A percentile compares a stretch with the other conserved stretches of the same genome.
Conservation (phyloP, 108 stramenopile genomes). For the Fragilariopsis cylindrus region DNA sequence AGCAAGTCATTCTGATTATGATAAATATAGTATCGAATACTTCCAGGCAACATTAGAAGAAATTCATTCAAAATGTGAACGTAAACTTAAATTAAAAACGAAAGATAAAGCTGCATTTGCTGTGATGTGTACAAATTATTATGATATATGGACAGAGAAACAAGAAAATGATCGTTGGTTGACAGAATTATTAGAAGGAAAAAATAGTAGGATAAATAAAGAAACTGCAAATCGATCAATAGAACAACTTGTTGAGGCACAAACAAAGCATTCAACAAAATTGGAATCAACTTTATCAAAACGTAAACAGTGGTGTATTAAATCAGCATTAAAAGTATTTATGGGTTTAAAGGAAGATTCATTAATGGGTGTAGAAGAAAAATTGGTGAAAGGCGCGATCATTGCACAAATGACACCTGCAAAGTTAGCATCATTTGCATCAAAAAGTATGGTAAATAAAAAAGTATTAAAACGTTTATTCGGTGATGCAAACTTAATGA, state of each 20-base stretch:
- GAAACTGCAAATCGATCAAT: background rate
- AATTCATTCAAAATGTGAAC: slow-evolving; percentile 22
- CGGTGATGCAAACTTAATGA: slow-evolving; percentile 31
- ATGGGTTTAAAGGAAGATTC: slow-evolving; percentile 29
- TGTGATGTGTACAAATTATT: slow-evolving; percentile 19
- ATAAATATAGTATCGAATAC: slow-evolving; percentile 32
- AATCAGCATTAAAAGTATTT: slow-evolving; percentile 31
- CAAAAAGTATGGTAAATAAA: slow-evolving; percentile 22
- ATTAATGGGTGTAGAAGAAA: slow-evolving; percentile 24
- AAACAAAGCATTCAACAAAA: slow-evolving; percentile 12
- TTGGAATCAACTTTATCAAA: slow-evolving; percentile 14
- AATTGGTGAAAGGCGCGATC: slow-evolving; percentile 38
- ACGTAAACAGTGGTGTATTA: slow-evolving; percentile 21
- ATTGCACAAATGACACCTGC: slow-evolving; percentile 34
- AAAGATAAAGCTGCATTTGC: slow-evolving; percentile 26
- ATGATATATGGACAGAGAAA: slow-evolving; percentile 30
- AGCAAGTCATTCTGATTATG: slow-evolving; percentile 2
- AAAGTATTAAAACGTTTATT: slow-evolving; percentile 36
- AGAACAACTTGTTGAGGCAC: slow-evolving; percentile 29
- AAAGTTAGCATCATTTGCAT: slow-evolving; percentile 30
- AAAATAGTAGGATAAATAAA: background rate
- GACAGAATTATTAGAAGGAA: slow-evolving; percentile 22
- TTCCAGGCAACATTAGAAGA: slow-evolving; percentile 31
- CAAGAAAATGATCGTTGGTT: slow-evolving; percentile 30
- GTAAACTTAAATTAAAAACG: slow-evolving; percentile 29